phyloP scores from a whole-genome alignment of 331 rosid genomes.

The Malus hybrid region DNA sequence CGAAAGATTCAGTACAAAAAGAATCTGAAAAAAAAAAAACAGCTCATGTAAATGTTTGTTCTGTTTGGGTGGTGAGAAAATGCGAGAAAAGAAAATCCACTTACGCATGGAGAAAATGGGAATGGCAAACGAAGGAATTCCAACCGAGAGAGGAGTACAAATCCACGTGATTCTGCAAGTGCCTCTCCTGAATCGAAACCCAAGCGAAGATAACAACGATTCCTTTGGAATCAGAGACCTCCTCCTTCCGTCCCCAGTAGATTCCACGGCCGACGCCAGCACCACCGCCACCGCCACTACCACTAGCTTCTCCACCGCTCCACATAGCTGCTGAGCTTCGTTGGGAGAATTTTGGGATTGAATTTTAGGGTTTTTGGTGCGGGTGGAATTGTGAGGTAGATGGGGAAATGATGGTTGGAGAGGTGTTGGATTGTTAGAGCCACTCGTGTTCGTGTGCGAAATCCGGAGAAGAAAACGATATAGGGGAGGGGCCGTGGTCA shows the following conservation, averaged over 20 bases:
- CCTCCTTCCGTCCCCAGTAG: conserved; percentile 80
- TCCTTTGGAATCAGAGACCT: conserved; percentile 48
- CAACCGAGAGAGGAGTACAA: conserved; percentile 74
- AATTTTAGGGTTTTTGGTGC: conserved; percentile 9
- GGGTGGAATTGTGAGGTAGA: not conserved
- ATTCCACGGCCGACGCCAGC: conserved; percentile 49
- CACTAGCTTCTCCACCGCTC: conserved; percentile 15
- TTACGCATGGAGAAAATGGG: conserved; percentile 78
- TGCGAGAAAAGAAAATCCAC: conserved; percentile 10
- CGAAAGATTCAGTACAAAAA: not conserved
- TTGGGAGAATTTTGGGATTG: not conserved
- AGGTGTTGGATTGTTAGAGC: not conserved
- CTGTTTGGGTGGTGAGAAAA: not conserved
- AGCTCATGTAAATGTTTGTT: not conserved
- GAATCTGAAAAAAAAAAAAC: not conserved
- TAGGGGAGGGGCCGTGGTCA: not conserved
- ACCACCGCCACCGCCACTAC: conserved; percentile 38
- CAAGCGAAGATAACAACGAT: conserved; percentile 80
- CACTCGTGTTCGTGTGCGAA: not conserved
- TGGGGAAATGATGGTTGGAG: not conserved
- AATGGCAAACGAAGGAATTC: conserved; percentile 78
- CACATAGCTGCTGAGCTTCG: conserved; percentile 30
- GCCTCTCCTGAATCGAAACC: conserved; percentile 62
- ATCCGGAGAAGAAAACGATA: not conserved
- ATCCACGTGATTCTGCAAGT: conserved; percentile 47